Conservation (phyloP, 208 protist species). For the Balamuthia mandrillaris region DNA sequence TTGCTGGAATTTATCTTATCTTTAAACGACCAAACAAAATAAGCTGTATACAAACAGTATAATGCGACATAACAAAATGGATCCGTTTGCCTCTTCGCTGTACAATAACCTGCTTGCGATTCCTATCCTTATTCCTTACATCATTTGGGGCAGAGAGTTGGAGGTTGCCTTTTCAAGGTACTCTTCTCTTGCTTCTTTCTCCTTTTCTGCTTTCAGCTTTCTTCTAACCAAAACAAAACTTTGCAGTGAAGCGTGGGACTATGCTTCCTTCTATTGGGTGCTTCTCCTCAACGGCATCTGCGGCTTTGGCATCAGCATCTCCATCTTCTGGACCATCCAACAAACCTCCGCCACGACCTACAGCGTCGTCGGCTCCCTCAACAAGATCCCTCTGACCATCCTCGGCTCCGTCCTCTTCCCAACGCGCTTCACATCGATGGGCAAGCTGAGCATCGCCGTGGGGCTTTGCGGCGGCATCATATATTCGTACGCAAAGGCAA, state of each 20-base stretch:
- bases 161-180: no score
- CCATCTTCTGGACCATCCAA: neutral
- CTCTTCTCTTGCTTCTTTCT: no score
- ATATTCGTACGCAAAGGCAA: no score
- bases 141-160: no score
- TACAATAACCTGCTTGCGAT: conserved; percentile 18
- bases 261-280: neutral
- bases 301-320: neutral
- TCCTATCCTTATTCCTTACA: neutral
- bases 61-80: neutral
- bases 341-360: neutral
- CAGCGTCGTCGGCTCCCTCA: conserved; percentile 13
- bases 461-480: no score
- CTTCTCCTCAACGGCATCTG: neutral
- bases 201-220: no score
- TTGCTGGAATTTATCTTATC: neutral
- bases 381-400: conserved; percentile 23
- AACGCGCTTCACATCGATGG: neutral
- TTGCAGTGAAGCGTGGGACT: no score
- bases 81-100: neutral
- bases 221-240: no score
- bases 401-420: neutral
- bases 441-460: no score
- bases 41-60: conserved; percentile 17
- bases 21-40: no score